Base-by-base conservation (phyloP, 2,329 filamentous ascomycete genomes). In the Venturia aucupariae region DNA sequence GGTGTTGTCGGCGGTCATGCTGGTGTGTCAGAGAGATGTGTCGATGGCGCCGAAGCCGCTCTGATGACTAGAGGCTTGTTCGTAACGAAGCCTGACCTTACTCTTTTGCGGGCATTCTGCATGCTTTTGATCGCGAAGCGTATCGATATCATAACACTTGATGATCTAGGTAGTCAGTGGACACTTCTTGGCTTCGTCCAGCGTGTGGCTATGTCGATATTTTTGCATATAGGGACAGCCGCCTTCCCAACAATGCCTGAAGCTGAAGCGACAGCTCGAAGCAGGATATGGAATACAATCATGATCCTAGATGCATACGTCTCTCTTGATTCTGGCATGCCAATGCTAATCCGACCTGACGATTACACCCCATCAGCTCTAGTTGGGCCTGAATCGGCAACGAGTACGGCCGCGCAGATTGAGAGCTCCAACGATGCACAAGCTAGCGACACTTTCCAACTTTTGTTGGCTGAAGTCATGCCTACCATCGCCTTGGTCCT, bases 261-360 rank as follows among this genome's bases (percentile, higher is more conserved):
- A 54, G 27, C 27, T 19, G 64, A 65, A 44, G 60, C 59, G 10
- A 32, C 46, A 30, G 39, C 48, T 38, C 64, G 64, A 41, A 39
- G 59, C 15, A 39, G 30, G 22, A 30, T 65, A 39, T 65, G 60
- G 64, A 59, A 38, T n/a, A 65, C 64, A 8, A 44, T 65, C 3
- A 24, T 65, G 48, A 27, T 65, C 30, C 38, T 65, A 24, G 60
- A 64, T 32, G 38, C 60, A 32, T 24, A 32, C 7, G 22, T 57
- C 2, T 24, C 59, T 39, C 64, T 65, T 35, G 64, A 55, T 32
- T 63, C 64, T 35, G 64, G 64, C 5, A 30, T 65, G 60, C 64
- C 59, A 7, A 38, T 59, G 27, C 30, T 63, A 19, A 38, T 65
- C 13, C 22, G 64, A 35, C 30, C 60, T 13, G 32, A 55, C 3